Base-by-base conservation (phyloP, 768 basidiomycete species). In the Boletus reticuloceps region DNA sequence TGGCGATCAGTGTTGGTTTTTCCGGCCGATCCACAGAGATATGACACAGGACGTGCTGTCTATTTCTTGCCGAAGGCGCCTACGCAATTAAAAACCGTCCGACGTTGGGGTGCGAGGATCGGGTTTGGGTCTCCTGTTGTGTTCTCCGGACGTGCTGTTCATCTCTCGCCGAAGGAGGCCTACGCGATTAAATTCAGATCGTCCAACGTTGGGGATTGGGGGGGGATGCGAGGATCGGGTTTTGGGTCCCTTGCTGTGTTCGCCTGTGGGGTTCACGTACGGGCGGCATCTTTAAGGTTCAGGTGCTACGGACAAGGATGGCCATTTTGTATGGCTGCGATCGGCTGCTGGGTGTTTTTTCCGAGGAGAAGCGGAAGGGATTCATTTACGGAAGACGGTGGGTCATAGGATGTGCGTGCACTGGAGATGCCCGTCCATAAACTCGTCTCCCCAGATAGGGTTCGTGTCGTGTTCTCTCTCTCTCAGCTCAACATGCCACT, bases 351-450 rank as follows among this genome's bases (percentile, higher is more conserved):
- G 17, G 27, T 27, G 31, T 51, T 4, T 29, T 4, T 29, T 58
- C 55, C 58, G 58, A 58, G 58, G 58, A 51, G 39, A 42, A 47
- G 53, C 40, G 19, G 25, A 5, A 17, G 34, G 10, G 50, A 42
- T 50, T 48, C 20, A 13, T 19, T 20, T 20, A n/a, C 17, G 29
- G 29, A 29, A 1, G 29, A 9, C 29, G 29, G 29, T 29, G 29
- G 29, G 8, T 27, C 31, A 46, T n/a, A n/a, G n/a, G n/a, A n/a
- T n/a, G n/a, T n/a, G n/a, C n/a, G n/a, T n/a, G n/a, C n/a, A n/a
- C n/a, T n/a, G n/a, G 47, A 37, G 36, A 36, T 25, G 22, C 34
- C 47, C 32, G 37, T 27, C 36, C 25, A 14, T 20, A 12, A 6
- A 36, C 19, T 19, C 22, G 22, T 16, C 25, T 25, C 25, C 25